These are phyloP conservation scores for Scheffersomyces spartinae DNA, from an alignment of 805 yeast species.

Conservation along the genomic window DNA sequence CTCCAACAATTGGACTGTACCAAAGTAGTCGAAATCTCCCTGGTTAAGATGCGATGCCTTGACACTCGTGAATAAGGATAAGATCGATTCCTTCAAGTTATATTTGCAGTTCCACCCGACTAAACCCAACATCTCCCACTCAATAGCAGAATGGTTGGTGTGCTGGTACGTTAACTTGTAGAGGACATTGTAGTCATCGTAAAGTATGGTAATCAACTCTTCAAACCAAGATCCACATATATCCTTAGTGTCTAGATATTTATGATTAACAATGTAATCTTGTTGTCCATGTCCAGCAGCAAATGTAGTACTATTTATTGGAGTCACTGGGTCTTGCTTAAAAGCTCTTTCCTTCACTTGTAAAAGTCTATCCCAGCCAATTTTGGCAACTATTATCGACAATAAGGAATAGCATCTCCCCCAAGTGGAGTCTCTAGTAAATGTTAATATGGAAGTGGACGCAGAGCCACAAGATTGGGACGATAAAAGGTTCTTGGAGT, in stretches of 20 bases:
- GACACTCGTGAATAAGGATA: slow-evolving; percentile 25
- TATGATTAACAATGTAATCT: slow-evolving; percentile 11
- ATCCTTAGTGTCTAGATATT: slow-evolving; percentile 3
- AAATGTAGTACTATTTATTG: background rate
- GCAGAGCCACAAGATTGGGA: slow-evolving; percentile 19
- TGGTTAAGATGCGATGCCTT: slow-evolving; percentile 14
- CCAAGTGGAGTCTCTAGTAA: slow-evolving; percentile 25
- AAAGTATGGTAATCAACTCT: slow-evolving; percentile 23
- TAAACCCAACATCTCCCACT: slow-evolving; percentile 30
- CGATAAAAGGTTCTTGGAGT: slow-evolving; percentile 15
- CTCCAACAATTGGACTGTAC: slow-evolving; percentile 22
- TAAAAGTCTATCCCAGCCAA: slow-evolving; percentile 30
- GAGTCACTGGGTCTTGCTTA: too few relatives aligned
- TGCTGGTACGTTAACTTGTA: too few relatives aligned
- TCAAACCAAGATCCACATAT: slow-evolving; percentile 27
- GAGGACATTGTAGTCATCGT: too few relatives aligned
- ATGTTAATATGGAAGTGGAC: slow-evolving; percentile 19
- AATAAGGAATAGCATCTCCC: slow-evolving; percentile 29
- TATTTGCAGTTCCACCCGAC: slow-evolving; percentile 29
- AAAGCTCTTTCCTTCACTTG: slow-evolving; percentile 17
- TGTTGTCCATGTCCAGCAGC: background rate
- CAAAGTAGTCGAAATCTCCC: slow-evolving; percentile 26
- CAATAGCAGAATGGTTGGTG: slow-evolving; percentile 28
- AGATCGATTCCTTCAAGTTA: slow-evolving; percentile 24
- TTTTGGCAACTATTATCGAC: slow-evolving; percentile 22